A percentile compares a stretch with the other conserved stretches of the same genome.
Conservation (phyloP, 2,329 filamentous ascomycete species). For the Exophiala dermatitidis region DNA sequence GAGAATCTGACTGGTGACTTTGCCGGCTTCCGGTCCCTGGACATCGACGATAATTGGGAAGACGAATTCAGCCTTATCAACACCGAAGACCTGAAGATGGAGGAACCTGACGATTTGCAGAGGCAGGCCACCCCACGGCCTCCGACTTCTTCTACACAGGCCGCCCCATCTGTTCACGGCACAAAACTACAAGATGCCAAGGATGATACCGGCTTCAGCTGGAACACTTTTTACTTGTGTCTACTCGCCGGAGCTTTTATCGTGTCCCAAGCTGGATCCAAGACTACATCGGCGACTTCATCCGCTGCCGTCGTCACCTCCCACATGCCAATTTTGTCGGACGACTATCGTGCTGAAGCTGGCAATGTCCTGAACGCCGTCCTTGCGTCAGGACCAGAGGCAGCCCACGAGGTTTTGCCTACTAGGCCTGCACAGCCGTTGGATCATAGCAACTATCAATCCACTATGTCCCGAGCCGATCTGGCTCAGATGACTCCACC, state of each 20-base stretch:
- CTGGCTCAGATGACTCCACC: slow-evolving; percentile 36
- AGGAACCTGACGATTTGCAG: slow-evolving; percentile 47
- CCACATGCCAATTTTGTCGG: slow-evolving; percentile 44
- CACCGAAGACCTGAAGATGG: slow-evolving; percentile 53
- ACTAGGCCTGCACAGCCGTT: slow-evolving; percentile 28
- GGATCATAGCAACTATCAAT: slow-evolving; percentile 8
- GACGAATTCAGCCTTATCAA: slow-evolving; percentile 71
- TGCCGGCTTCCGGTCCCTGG: slow-evolving; percentile 73
- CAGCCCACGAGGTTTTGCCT: slow-evolving; percentile 36
- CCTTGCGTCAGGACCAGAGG: slow-evolving; percentile 37
- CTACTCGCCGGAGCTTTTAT: slow-evolving; percentile 95
- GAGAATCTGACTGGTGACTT: slow-evolving; percentile 62
- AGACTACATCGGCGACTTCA: slow-evolving; percentile 59
- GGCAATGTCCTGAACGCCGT: slow-evolving; percentile 44
- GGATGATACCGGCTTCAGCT: slow-evolving; percentile 61
- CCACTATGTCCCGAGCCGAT: slow-evolving; percentile 27
- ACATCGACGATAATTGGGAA: slow-evolving; percentile 76
- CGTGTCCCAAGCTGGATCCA: slow-evolving; percentile 69
- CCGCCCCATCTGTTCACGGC: slow-evolving; percentile 1
- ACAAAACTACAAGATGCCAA: slow-evolving; percentile 26
- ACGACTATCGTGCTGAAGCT: slow-evolving; percentile 43
- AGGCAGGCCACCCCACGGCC: slow-evolving; percentile 37
- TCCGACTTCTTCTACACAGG: slow-evolving; percentile 1
- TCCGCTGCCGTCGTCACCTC: slow-evolving; percentile 73
- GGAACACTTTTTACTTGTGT: slow-evolving; percentile 78